Percentiles rank a stretch among this genome's conserved stretches.
Evolutionary conservation across 23 red algal species (phyloP).

Genomic region (Pyropia haitanensis): DNA sequence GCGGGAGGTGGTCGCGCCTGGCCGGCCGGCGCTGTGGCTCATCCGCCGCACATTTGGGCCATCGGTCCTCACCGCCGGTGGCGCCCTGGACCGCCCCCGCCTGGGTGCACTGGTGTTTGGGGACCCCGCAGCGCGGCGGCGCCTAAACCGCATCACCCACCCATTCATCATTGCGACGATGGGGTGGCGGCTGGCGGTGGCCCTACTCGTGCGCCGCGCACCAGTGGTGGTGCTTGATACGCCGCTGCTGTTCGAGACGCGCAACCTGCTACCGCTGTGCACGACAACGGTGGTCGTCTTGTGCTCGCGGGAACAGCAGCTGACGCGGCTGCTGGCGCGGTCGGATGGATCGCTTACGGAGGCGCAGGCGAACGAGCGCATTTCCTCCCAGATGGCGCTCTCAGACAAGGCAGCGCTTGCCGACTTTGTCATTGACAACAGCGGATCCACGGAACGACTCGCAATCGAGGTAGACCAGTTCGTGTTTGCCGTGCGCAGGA

Average conservation of each 20-base stretch:
- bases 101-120: slow-evolving; percentile 71
- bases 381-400: slow-evolving; percentile 68
- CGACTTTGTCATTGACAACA: slow-evolving; percentile 66
- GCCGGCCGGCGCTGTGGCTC: slow-evolving; percentile 29
- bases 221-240: slow-evolving; percentile 77
- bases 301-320: slow-evolving; percentile 27
- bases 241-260: slow-evolving; percentile 85
- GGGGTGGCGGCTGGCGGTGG: slow-evolving; percentile 32
- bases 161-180: slow-evolving; percentile 75
- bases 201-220: slow-evolving; percentile 19
- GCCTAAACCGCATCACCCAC: slow-evolving; percentile 62
- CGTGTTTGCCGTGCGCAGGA: not conserved
- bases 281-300: slow-evolving; percentile 33
- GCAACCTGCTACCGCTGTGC: slow-evolving; percentile 47
- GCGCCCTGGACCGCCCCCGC: slow-evolving; percentile 31
- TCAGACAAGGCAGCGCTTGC: slow-evolving; percentile 45
- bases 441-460: slow-evolving; percentile 10
- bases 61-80: slow-evolving; percentile 17
- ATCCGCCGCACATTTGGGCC: slow-evolving; percentile 44
- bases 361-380: slow-evolving; percentile 42
- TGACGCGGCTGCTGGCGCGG: slow-evolving; percentile 27
- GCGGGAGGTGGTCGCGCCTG: slow-evolving; percentile 66
- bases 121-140: slow-evolving; percentile 23
- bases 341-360: slow-evolving; percentile 25
- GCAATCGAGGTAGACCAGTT: not conserved